Base-by-base conservation (phyloP, 108 stramenopile genomes). In the Skeletonema grethae region DNA sequence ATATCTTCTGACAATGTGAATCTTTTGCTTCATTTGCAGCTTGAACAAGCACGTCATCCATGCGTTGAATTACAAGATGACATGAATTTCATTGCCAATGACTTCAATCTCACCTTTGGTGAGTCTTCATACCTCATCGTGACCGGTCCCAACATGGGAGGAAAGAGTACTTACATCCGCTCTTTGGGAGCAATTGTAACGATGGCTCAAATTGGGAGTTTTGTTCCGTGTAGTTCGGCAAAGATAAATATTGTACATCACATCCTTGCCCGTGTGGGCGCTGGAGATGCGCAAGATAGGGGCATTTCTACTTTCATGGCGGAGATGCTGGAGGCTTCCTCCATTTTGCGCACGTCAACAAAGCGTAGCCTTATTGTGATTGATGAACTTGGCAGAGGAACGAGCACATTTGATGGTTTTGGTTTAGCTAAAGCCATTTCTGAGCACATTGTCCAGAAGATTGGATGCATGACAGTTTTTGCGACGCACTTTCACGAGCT, bases 401-500 rank as follows among this genome's bases (percentile, higher is more conserved):
- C 99, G 1, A 81, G 77, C 25, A 98, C 99, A 1, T 97, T 90
- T 76, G 99, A 99, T 85, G 99, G 99, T 3, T 99, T 93, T 78
- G 98, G 98, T 1, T 82, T 97, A 53, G 99, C 98, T 4, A 92
- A 95, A 75, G 96, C 99, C 39, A 98, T 99, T 36, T 86, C 92
- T 8, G 97, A 98, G 76, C 84, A 97, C 78, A 78, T 99, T 10
- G 81, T 91, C 30, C 82, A 88, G 38, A 67, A 75, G 15, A 83
- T 95, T 50, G 82, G 93, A n/a, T 90, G 91, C 70, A 80, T 90
- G 61, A 87, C 88, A 28, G 93, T 99, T 15, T 99, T 99, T 79
- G 98, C 99, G 2, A 99, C 99, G 0, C 99, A 99, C 80, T 99
- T 99, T 69, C 99, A 99, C 75, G 99, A 99, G 77, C 77, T 99